Evolutionary conservation across 441 rosid genomes (phyloP), one percentile per base, ranked within the genome.

Genomic region (Mallotus repandus): DNA sequence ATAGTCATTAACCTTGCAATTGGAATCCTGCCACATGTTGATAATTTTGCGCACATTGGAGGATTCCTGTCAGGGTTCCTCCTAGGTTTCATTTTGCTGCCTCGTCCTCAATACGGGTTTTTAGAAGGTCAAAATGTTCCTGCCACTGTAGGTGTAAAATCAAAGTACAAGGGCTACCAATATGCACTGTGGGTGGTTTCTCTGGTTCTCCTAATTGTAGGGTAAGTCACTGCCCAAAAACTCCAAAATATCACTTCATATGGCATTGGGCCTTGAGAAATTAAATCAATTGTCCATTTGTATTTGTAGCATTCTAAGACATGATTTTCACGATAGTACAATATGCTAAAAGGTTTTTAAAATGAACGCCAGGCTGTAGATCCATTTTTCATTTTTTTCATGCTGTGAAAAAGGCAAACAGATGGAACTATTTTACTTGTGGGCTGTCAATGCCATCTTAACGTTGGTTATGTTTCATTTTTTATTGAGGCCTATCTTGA

Each of bases 1-100:
- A 70, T 88, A 4, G 91, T 78, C 66, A 79, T 92, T 48, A 94
- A 90, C 82, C 80, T 92, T 55, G 92, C 84, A 10, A 79, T 94
- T 7, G 96, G 99, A 35, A 70, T 94, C 74, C 91, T 94, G 80
- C 98, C 97, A 49, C 86, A 81, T 66, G 94, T 94, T 19, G 98
- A 92, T 75, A 92, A 94, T 81, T 92, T 86, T 73, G 91, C 98
- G 7, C 97, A 94, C 70, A 86, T 92, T 7, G 99, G 99, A 53
- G 98, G 99, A 22, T 89, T 92, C 76, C 67, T 84, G 8, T 63
- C 96, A 0, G 98, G 99, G 3, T 88, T 92, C 63, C 82, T 91
- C 22, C 87, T 92, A 0, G 98, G 99, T 18, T 89, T 94, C 65
- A 75, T 89, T 74, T 78, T 94, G 66, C 77, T 94, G 5, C 78